Conservation (phyloP, 2,329 filamentous ascomycete species). For the Diplocarpon mali region DNA sequence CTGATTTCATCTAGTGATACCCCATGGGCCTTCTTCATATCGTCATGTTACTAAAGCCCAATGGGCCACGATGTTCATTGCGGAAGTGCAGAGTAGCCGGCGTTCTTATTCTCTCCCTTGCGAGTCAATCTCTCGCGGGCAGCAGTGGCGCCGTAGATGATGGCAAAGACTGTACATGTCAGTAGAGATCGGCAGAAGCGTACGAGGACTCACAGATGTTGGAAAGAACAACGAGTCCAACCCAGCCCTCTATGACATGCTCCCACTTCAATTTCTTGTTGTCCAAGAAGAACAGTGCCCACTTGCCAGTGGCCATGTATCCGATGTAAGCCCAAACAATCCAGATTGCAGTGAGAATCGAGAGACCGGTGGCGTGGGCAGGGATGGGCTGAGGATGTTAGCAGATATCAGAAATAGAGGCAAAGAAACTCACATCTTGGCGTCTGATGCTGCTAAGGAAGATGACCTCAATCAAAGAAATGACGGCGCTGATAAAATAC, state of each 20-base stretch:
- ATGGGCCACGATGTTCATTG: neutral
- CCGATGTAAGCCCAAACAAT: slow-evolving; percentile 25
- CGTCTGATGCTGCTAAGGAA: slow-evolving; percentile 26
- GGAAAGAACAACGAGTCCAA: slow-evolving; percentile 13
- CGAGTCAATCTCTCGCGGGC: slow-evolving; percentile 8
- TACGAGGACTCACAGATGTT: slow-evolving; percentile 17
- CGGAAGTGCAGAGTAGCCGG: slow-evolving; percentile 11
- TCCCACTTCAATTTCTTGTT: slow-evolving; percentile 21
- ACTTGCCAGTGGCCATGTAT: slow-evolving; percentile 19
- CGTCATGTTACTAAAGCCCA: no score
- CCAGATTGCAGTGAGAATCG: slow-evolving; percentile 19
- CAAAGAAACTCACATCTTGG: slow-evolving; percentile 19
- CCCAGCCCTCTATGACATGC: slow-evolving; percentile 15
- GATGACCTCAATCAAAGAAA: slow-evolving; percentile 26
- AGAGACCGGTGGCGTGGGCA: slow-evolving; percentile 18
- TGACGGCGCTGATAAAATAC: slow-evolving; percentile 20
- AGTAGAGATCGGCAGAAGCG: neutral
- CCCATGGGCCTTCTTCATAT: no score
- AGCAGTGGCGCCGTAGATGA: slow-evolving; percentile 6
- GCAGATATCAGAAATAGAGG: neutral
- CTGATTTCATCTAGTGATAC: no score
- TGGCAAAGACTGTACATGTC: slow-evolving; percentile 1
- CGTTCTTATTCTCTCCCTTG: slow-evolving; percentile 7
- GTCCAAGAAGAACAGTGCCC: slow-evolving; percentile 26
- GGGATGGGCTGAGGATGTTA: slow-evolving; percentile 19